phyloP scores from a whole-genome alignment of 805 yeast species.

The Spathaspora arborariae region DNA sequence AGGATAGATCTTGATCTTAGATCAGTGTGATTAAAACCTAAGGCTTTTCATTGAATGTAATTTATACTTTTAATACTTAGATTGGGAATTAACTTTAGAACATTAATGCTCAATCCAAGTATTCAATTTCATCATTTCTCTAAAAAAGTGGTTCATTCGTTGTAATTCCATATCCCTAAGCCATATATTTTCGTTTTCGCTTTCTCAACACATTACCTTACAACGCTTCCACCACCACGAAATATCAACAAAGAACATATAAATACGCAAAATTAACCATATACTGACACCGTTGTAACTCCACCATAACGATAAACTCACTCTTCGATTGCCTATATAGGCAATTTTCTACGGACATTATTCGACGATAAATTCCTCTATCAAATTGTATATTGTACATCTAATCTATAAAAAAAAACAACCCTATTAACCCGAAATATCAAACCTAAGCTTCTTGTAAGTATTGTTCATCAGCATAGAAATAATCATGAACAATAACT shows the following conservation, averaged over 20 bases:
- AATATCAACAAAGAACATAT: too few species aligned
- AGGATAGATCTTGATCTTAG: too few species aligned
- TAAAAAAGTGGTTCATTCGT: neutral
- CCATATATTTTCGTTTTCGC: neutral
- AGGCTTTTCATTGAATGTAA: too few species aligned
- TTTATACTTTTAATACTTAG: too few species aligned
- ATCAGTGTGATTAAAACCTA: too few species aligned
- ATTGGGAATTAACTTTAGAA: too few species aligned
- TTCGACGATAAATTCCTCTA: too few species aligned
- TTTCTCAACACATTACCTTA: neutral
- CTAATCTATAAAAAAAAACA: constrained; percentile 1
- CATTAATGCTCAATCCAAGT: too few species aligned
- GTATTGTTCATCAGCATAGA: constrained; percentile 25
- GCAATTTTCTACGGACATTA: too few species aligned
- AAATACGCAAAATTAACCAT: too few species aligned
- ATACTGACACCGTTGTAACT: too few species aligned
- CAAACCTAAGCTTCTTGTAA: constrained; percentile 7
- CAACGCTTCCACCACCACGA: neutral
- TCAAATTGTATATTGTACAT: neutral
- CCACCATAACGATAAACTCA: too few species aligned
- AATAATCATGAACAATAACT: constrained; percentile 38
- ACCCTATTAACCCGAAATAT: neutral
- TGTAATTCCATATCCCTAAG: neutral
- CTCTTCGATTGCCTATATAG: neutral
- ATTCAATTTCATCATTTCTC: neutral